These are phyloP conservation scores for Kernera saxatilis DNA, from an alignment of 345 rosid genomes.

Conservation along the genomic window DNA sequence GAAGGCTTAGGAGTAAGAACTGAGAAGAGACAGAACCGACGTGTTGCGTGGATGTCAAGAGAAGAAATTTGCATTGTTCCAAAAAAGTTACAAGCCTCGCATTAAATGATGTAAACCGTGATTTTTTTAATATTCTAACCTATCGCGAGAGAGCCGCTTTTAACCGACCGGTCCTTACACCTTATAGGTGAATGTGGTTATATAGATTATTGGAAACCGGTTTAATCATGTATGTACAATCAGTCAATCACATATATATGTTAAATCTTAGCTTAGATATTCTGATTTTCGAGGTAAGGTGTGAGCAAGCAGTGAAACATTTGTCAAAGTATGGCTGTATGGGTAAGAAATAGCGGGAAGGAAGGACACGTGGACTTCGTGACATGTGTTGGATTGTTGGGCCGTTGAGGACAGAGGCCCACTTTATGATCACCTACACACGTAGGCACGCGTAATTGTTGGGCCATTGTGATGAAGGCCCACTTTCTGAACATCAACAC, in stretches of 20 bases:
- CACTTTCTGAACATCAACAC: neutral
- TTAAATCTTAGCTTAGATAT: neutral
- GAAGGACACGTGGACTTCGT: slow-evolving; percentile 1
- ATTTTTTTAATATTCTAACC: neutral
- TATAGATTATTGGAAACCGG: neutral
- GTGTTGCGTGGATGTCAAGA: slow-evolving; percentile 23
- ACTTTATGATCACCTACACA: neutral
- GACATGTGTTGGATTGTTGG: neutral
- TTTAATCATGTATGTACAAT: neutral
- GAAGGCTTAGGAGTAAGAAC: neutral
- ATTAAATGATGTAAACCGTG: neutral
- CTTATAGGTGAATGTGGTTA: neutral
- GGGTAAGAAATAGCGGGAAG: neutral
- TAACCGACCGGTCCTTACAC: neutral
- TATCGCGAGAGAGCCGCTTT: neutral
- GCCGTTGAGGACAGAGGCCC: slow-evolving; percentile 9
- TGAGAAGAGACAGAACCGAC: slow-evolving; percentile 20
- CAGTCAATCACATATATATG: neutral
- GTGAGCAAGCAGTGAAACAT: neutral
- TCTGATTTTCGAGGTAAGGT: neutral
- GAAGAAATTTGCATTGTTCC: neutral
- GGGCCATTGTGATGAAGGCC: slow-evolving; percentile 16
- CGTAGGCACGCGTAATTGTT: neutral
- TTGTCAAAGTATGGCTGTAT: neutral
- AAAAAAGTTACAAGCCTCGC: slow-evolving; percentile 4